phyloP scores from a whole-genome alignment of 2,329 filamentous ascomycete species.

The Talaromyces sp. region DNA sequence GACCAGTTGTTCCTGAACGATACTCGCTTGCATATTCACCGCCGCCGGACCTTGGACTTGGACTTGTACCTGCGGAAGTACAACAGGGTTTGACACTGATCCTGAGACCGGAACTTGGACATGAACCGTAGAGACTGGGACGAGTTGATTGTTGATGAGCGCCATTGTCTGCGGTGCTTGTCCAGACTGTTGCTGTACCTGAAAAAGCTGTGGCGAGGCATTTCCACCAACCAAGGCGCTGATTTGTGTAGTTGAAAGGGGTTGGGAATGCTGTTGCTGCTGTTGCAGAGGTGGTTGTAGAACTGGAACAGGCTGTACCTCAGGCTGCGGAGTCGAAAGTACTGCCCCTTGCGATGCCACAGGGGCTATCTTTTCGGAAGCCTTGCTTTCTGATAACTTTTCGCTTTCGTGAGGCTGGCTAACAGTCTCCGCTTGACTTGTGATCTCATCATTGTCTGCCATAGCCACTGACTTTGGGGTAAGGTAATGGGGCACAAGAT shows the following conservation, averaged over 20 bases:
- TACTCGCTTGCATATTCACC: background rate
- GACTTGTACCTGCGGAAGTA: background rate
- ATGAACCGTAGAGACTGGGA: background rate
- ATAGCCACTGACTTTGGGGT: background rate
- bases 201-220: background rate
- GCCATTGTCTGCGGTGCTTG: background rate
- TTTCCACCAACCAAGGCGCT: background rate
- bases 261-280: background rate
- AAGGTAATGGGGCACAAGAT: background rate
- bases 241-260: background rate
- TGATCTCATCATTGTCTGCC: background rate
- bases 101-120: background rate
- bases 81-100: background rate
- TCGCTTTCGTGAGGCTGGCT: background rate
- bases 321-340: background rate
- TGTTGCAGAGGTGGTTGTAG: background rate
- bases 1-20: background rate
- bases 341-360: background rate
- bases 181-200: background rate
- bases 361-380: background rate
- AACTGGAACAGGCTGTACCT: background rate
- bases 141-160: background rate
- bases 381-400: background rate
- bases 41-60: background rate
- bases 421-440: background rate